Evolutionary conservation across 345 rosid species (phyloP).

Genomic region (Lepidium didymum): DNA sequence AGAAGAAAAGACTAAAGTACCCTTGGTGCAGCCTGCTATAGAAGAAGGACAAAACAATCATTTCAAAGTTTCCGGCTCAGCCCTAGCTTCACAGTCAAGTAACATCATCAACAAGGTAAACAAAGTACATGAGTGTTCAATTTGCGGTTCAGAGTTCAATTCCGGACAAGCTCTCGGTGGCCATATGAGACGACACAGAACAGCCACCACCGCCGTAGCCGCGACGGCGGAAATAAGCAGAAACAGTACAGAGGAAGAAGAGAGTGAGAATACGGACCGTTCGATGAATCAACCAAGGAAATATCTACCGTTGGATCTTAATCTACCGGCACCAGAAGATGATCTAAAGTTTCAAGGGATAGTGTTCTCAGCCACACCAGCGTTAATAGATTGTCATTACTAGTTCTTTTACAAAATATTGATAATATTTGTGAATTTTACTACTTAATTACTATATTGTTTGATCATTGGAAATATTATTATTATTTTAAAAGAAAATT

Average conservation of each 20-base stretch:
- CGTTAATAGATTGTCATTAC: constrained; percentile 90
- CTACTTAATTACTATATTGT: constrained; percentile 8
- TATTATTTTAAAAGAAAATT: background rate
- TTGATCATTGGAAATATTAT: background rate
- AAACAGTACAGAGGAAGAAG: constrained; percentile 15
- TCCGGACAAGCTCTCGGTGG: constrained; percentile 99
- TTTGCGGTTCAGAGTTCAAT: constrained; percentile 81
- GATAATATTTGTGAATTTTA: constrained; percentile 40
- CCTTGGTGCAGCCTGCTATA: background rate
- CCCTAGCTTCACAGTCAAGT: constrained; percentile 36
- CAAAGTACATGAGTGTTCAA: constrained; percentile 87
- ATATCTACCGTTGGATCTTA: constrained; percentile 70
- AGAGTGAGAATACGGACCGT: constrained; percentile 1
- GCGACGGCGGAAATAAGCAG: constrained; percentile 7
- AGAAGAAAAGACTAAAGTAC: constrained; percentile 27
- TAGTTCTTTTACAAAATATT: constrained; percentile 16
- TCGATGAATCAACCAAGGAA: constrained; percentile 35
- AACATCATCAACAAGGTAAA: constrained; percentile 25
- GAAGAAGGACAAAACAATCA: constrained; percentile 23
- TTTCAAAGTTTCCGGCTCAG: constrained; percentile 15
- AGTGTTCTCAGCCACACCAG: constrained; percentile 46
- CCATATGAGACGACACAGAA: constrained; percentile 94
- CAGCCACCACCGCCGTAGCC: constrained; percentile 19
- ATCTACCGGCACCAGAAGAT: constrained; percentile 91
- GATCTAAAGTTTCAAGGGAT: constrained; percentile 55